Base-by-base conservation (phyloP, 345 rosid genomes). In the Citrus australasica region DNA sequence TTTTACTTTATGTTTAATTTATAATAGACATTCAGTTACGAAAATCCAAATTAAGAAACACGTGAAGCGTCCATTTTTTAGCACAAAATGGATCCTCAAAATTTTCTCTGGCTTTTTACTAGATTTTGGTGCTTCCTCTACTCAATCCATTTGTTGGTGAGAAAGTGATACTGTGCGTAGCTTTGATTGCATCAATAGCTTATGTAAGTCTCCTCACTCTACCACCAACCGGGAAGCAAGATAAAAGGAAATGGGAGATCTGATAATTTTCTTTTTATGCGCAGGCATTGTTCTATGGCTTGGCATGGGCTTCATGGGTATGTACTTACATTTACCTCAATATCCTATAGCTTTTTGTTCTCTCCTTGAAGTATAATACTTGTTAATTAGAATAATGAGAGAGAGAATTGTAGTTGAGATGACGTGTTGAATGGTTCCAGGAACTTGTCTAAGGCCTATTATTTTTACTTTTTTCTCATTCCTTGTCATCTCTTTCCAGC, bases 301-400 rank as follows among this genome's bases (percentile, higher is more conserved):
- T 87, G 38, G 90, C 90, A 10, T 89, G 92, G 92, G 87, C 92
- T 67, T 70, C 90, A 66, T 87, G 90, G 92, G 92, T 89, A 87
- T 71, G 87, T 68, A 40, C 38, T 73, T 53, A 6, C 42, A 25
- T 5, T 6, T 71, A 37, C 21, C 30, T 14, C 24, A n/a, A n/a
- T 42, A 27, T 9, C 1, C n/a, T 67, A 7, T n/a, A 55, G 13
- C 17, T 33, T 4, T 67, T 76, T 32, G 1, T 28, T 60, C 67
- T 73, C 6, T 37, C 69, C 22, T 37, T 2, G 28, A 46, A 10
- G 67, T 24, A 35, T 21, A 58, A 55, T 51, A 38, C 30, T 9
- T 40, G 13, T 17, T 1, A 6, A 32, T 32, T 7, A 35, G n/a
- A 37, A 38, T 60, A 38, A 35, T 16, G 27, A 17, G 61, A 32